These are phyloP conservation scores for Aureobasidium sp. DNA, from an alignment of 2,329 filamentous ascomycete species.

Conservation along the genomic window DNA sequence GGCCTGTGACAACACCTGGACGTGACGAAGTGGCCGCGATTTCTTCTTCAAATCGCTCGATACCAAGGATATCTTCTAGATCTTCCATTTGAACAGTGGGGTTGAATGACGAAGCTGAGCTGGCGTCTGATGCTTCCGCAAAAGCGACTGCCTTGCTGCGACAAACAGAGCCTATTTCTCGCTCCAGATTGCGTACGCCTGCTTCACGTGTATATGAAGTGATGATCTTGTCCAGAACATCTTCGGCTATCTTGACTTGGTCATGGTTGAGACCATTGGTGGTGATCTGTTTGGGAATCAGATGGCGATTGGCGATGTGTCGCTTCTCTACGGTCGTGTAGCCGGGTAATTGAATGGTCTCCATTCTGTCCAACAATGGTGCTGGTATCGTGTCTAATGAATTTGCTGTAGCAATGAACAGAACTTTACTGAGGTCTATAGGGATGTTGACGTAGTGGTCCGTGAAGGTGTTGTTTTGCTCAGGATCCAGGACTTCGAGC, in stretches of 20 bases:
- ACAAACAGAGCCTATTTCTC: conserved; percentile 90
- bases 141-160: conserved; percentile 93
- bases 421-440: conserved; percentile 88
- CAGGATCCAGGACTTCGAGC: conserved; percentile 94
- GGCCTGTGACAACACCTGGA: conserved; percentile 88
- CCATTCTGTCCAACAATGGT: conserved; percentile 94
- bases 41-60: conserved; percentile 91
- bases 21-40: conserved; percentile 76
- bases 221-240: conserved; percentile 91
- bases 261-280: conserved; percentile 75
- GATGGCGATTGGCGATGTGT: conserved; percentile 83
- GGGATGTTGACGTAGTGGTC: conserved; percentile 97
- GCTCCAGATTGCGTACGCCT: conserved; percentile 90
- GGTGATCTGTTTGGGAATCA: conserved; percentile 93
- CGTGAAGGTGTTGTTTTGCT: conserved; percentile 90
- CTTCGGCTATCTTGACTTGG: conserved; percentile 69
- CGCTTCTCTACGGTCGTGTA: conserved; percentile 97
- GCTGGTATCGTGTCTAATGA: conserved; percentile 88
- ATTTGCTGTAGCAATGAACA: conserved; percentile 97
- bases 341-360: conserved; percentile 85
- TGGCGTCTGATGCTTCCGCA: conserved; percentile 77
- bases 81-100: conserved; percentile 69
- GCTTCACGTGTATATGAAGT: conserved; percentile 94
- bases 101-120: conserved; percentile 58
- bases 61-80: conserved; percentile 82